Evolutionary conservation across 2,329 filamentous ascomycete species (phyloP).

Genomic region (Claviceps purpurea): DNA sequence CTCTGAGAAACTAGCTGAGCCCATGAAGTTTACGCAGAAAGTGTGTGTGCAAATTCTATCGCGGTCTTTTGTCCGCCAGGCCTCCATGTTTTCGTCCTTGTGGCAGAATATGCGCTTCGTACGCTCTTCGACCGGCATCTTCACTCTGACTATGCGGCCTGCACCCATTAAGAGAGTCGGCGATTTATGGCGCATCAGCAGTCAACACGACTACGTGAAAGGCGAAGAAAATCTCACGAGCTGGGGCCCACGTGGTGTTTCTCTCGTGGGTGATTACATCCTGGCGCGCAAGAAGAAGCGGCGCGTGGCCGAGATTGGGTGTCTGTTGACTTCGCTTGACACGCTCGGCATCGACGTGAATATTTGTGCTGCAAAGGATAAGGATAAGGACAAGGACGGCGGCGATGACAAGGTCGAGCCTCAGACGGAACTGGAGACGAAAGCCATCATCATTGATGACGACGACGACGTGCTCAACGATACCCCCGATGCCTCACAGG

Average conservation of each 20-base stretch:
- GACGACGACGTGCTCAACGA: conserved; percentile 47
- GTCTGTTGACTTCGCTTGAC: conserved; percentile 52
- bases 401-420: conserved; percentile 14
- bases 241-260: conserved; percentile 84
- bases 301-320: conserved; percentile 68
- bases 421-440: conserved; percentile 22
- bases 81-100: conserved; percentile 74
- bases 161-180: conserved; percentile 82
- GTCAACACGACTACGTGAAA: conserved; percentile 88
- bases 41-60: conserved; percentile 73
- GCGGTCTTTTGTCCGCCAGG: conserved; percentile 70
- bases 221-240: conserved; percentile 76
- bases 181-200: conserved; percentile 94
- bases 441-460: conserved; percentile 35
- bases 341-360: conserved; percentile 38
- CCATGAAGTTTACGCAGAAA: conserved; percentile 76
- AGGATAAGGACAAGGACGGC: conserved; percentile 10
- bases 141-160: conserved; percentile 74
- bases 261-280: conserved; percentile 80
- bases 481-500: conserved; percentile 38
- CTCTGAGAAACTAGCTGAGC: conserved; percentile 71
- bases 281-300: conserved; percentile 57
- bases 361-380: conserved; percentile 17
- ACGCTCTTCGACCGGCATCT: conserved; percentile 75
- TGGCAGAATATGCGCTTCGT: conserved; percentile 79